Evolutionary conservation across 2,329 filamentous ascomycete species (phyloP).

Genomic region (Epichloe sibirici): DNA sequence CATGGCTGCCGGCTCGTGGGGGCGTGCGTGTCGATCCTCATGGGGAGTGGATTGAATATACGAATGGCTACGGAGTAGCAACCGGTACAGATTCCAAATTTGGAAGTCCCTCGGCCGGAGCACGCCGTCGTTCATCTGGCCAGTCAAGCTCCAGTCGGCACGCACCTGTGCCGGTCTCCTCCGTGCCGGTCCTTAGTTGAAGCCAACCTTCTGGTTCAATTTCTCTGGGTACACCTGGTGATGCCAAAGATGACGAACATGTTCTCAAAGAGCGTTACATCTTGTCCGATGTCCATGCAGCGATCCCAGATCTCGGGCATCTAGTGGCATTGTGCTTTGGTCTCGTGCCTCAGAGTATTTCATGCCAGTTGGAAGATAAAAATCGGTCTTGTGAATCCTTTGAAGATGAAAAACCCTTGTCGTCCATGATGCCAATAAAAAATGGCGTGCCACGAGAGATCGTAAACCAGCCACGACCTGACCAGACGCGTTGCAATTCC

Average conservation of each 20-base stretch:
- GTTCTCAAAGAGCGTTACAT: neutral
- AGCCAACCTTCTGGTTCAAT: too few relatives aligned
- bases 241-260: neutral
- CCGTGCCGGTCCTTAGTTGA: too few relatives aligned
- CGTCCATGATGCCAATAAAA: neutral
- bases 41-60: neutral
- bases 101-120: neutral
- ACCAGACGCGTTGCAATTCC: neutral
- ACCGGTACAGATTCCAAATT: neutral
- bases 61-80: too few relatives aligned
- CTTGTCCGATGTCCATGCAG: conserved; percentile 2
- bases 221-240: neutral
- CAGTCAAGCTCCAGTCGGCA: neutral
- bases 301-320: neutral
- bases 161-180: too few relatives aligned
- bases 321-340: neutral
- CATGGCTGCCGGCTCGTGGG: neutral
- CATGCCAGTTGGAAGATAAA: neutral
- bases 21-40: neutral
- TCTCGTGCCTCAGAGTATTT: too few relatives aligned
- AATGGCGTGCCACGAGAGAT: neutral
- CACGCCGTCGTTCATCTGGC: neutral
- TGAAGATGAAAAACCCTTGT: neutral
- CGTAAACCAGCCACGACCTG: neutral
- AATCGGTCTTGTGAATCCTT: neutral